Percentiles rank a stretch among this genome's conserved stretches.
Conservation (phyloP, 257 asterid genomes). For the Solanum etuberosum region DNA sequence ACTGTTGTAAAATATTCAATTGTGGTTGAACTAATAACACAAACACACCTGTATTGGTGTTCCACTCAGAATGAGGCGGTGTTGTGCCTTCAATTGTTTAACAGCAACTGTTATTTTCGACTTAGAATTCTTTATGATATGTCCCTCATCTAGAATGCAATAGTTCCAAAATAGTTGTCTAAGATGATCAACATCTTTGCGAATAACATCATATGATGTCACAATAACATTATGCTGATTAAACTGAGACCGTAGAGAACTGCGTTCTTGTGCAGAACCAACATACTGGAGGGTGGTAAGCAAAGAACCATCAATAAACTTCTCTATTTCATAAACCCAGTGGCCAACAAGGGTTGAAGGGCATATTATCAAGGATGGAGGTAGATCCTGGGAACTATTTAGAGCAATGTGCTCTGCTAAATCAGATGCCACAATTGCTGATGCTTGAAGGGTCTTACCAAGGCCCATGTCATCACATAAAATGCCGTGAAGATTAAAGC, state of each 20-base stretch:
- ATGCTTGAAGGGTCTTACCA: conserved; percentile 98
- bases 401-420: conserved; percentile 75
- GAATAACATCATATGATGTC: conserved; percentile 89
- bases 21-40: conserved; percentile 6
- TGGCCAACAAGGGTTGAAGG: conserved; percentile 99
- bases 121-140: conserved; percentile 81
- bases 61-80: conserved; percentile 96
- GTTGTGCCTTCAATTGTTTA: conserved; percentile 88
- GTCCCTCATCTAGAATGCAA: conserved; percentile 97
- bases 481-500: conserved; percentile 95
- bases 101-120: conserved; percentile 92
- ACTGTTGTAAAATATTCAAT: conserved; percentile 1
- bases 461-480: conserved; percentile 99
- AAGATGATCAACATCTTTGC: conserved; percentile 85
- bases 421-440: conserved; percentile 91
- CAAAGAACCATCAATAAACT: conserved; percentile 87
- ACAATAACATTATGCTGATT: conserved; percentile 68
- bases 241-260: conserved; percentile 54
- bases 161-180: conserved; percentile 74
- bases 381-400: conserved; percentile 35
- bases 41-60: conserved; percentile 91
- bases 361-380: conserved; percentile 85
- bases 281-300: conserved; percentile 83
- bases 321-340: conserved; percentile 98
- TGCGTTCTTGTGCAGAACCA: conserved; percentile 93